phyloP scores from a whole-genome alignment of 2,329 filamentous ascomycete genomes.

The Didymella arachidicola region DNA sequence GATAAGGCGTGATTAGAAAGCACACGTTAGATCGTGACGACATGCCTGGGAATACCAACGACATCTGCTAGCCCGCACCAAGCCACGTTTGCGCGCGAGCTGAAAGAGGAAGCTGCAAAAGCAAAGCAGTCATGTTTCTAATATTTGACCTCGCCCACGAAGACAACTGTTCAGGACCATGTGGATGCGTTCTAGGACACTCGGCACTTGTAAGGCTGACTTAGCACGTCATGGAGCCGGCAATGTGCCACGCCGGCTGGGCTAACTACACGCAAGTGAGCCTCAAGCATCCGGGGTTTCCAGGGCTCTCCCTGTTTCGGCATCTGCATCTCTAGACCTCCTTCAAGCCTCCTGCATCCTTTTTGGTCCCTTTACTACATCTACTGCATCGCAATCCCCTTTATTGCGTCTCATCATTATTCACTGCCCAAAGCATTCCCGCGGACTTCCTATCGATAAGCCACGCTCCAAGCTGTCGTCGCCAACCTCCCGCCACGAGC shows the following conservation, averaged over 20 bases:
- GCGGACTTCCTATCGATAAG: constrained; percentile 29
- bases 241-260: constrained; percentile 10
- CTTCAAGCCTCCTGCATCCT: not conserved
- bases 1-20: constrained; percentile 42
- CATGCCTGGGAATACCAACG: constrained; percentile 19
- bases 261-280: constrained; percentile 8
- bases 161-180: not conserved
- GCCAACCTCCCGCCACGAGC: constrained; percentile 45
- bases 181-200: not conserved
- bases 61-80: constrained; percentile 22
- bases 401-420: not conserved
- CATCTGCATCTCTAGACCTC: not conserved
- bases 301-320: constrained; percentile 4
- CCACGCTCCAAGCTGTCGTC: constrained; percentile 34
- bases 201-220: constrained; percentile 13
- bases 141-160: not conserved
- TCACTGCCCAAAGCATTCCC: not conserved
- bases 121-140: not conserved
- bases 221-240: constrained; percentile 13
- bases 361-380: not conserved
- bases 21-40: constrained; percentile 28
- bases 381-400: not conserved
- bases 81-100: constrained; percentile 8
- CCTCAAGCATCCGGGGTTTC: constrained; percentile 17
- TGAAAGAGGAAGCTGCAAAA: constrained; percentile 6